These are phyloP conservation scores for Russula earlei DNA, from an alignment of 768 basidiomycete genomes.

Conservation along the genomic window DNA sequence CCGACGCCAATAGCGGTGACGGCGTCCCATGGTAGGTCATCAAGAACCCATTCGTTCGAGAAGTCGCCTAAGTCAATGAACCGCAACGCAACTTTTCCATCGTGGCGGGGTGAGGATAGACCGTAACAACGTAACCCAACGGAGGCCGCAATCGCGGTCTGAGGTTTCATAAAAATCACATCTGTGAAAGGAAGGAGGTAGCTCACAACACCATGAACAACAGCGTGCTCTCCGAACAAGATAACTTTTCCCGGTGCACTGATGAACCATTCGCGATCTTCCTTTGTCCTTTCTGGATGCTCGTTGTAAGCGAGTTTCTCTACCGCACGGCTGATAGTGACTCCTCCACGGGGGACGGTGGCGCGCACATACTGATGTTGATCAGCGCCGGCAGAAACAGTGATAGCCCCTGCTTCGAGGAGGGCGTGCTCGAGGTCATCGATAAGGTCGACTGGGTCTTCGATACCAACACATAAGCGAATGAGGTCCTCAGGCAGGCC, in stretches of 20 bases:
- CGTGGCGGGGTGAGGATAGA: constrained; percentile 63
- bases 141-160: constrained; percentile 93
- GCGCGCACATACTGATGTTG: constrained; percentile 38
- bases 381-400: constrained; percentile 40
- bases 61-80: constrained; percentile 74
- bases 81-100: constrained; percentile 62
- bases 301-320: constrained; percentile 47
- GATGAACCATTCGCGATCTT: constrained; percentile 66
- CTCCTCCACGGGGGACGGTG: constrained; percentile 28
- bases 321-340: constrained; percentile 49
- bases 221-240: constrained; percentile 96
- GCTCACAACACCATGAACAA: constrained; percentile 92
- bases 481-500: constrained; percentile 98
- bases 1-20: constrained; percentile 45
- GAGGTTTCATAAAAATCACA: constrained; percentile 12
- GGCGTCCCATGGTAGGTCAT: constrained; percentile 70
- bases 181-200: constrained; percentile 3
- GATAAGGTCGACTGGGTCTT: constrained; percentile 85
- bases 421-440: constrained; percentile 94
- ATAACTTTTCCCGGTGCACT: constrained; percentile 98
- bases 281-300: constrained; percentile 23
- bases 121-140: constrained; percentile 95
- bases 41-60: constrained; percentile 72
- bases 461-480: constrained; percentile 95
- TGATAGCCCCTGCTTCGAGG: constrained; percentile 84